Evolutionary conservation across 352 stramenopile species (phyloP).

Genomic region (Saprolegnia parasitica): DNA sequence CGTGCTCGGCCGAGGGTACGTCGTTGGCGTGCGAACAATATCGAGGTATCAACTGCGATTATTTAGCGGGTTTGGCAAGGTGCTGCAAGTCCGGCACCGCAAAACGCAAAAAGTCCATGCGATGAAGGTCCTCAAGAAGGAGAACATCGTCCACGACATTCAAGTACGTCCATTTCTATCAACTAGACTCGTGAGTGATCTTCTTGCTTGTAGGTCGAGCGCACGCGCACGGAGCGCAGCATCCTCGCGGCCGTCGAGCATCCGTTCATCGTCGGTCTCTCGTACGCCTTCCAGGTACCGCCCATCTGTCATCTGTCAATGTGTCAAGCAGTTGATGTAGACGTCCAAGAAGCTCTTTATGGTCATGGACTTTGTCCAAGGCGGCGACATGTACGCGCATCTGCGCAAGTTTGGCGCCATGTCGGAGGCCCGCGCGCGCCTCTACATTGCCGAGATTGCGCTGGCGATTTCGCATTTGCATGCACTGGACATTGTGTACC

Average conservation of each 20-base stretch:
- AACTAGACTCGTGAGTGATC: background rate
- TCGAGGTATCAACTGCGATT: no score
- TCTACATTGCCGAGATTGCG: slow-evolving; percentile 97
- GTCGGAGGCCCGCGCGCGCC: slow-evolving; percentile 80
- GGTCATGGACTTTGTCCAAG: slow-evolving; percentile 86
- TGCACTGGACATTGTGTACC: slow-evolving; percentile 92
- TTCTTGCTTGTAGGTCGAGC: slow-evolving; percentile 2
- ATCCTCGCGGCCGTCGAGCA: slow-evolving; percentile 97
- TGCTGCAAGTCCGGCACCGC: slow-evolving; percentile 47
- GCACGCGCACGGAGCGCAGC: slow-evolving; percentile 12
- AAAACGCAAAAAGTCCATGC: slow-evolving; percentile 58
- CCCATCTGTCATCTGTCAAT: slow-evolving; percentile 39
- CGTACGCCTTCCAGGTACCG: slow-evolving; percentile 96
- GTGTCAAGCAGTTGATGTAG: slow-evolving; percentile 41
- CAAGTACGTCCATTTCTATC: slow-evolving; percentile 1
- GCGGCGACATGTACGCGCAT: slow-evolving; percentile 97
- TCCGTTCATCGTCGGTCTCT: slow-evolving; percentile 97
- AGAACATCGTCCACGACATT: slow-evolving; percentile 59
- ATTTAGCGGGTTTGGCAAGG: slow-evolving; percentile 23
- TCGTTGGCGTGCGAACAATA: no score
- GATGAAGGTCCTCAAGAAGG: slow-evolving; percentile 92
- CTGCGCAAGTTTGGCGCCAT: slow-evolving; percentile 86
- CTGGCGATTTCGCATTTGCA: slow-evolving; percentile 94
- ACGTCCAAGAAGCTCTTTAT: slow-evolving; percentile 86
- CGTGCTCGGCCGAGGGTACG: slow-evolving; percentile 41